phyloP scores from a whole-genome alignment of 192 early-diverging fungal species.

The Podila epigama region DNA sequence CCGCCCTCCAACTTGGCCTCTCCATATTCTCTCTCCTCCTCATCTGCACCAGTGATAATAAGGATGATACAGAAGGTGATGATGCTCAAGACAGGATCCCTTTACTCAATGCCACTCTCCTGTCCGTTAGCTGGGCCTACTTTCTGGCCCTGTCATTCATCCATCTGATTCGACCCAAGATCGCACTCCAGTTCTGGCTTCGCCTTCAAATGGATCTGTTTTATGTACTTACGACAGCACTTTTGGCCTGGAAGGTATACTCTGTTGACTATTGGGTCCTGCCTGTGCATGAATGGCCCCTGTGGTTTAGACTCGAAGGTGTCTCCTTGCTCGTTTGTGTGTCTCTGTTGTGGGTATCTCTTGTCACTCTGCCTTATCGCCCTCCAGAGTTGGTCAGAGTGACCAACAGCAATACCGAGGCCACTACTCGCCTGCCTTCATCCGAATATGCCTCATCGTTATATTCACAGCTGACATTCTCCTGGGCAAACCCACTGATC shows the following conservation, averaged over 20 bases:
- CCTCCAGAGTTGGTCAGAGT: not conserved
- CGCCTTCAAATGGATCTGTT: slow-evolving; percentile 42
- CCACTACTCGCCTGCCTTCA: slow-evolving; percentile 12
- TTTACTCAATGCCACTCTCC: not conserved
- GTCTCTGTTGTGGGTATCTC: slow-evolving; percentile 20
- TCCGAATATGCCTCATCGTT: slow-evolving; percentile 41
- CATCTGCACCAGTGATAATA: not conserved
- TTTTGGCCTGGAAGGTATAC: slow-evolving; percentile 10
- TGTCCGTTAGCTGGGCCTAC: slow-evolving; percentile 24
- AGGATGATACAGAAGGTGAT: not conserved
- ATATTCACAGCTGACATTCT: slow-evolving; percentile 46
- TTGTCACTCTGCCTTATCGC: slow-evolving; percentile 24
- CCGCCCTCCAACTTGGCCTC: slow-evolving; percentile 29
- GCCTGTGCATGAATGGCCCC: slow-evolving; percentile 11
- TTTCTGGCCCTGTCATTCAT: slow-evolving; percentile 15
- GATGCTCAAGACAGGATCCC: not conserved
- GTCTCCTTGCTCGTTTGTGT: slow-evolving; percentile 8
- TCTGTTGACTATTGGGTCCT: slow-evolving; percentile 3
- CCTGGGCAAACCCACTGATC: slow-evolving; percentile 49
- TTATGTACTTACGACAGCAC: slow-evolving; percentile 9
- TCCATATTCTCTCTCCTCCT: slow-evolving; percentile 22
- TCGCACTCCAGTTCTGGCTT: slow-evolving; percentile 37
- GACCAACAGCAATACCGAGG: slow-evolving; percentile 11
- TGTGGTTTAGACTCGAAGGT: slow-evolving; percentile 24
- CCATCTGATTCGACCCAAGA: slow-evolving; percentile 6